A percentile compares a stretch with the other conserved stretches of the same genome.
Evolutionary conservation across 495 filamentous ascomycete genomes (phyloP).

Genomic region (Aspergillus hancockii): DNA sequence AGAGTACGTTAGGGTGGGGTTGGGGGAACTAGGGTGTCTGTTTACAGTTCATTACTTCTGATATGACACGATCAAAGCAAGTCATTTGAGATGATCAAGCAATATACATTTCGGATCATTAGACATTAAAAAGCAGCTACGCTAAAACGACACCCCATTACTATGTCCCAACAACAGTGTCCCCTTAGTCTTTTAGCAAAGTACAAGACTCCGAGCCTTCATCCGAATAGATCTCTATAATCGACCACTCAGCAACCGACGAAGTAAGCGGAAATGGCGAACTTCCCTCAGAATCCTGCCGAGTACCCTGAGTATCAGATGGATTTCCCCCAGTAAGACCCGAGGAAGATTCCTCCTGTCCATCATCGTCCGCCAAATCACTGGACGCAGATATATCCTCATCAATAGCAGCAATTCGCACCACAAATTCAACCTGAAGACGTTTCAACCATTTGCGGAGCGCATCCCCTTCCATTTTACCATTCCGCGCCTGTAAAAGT

Average conservation of each 20-base stretch:
- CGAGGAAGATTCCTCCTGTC: not conserved
- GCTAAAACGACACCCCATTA: too few species aligned
- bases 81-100: too few species aligned
- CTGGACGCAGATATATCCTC: slow-evolving; percentile 11
- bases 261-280: not conserved
- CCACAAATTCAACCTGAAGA: slow-evolving; percentile 75
- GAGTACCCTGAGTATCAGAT: not conserved
- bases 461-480: slow-evolving; percentile 64
- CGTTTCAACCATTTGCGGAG: slow-evolving; percentile 65
- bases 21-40: too few species aligned
- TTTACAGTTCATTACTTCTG: too few species aligned
- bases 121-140: too few species aligned
- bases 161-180: not conserved
- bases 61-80: too few species aligned
- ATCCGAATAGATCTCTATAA: not conserved
- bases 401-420: slow-evolving; percentile 65
- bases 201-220: not conserved
- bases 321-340: not conserved
- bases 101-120: too few species aligned
- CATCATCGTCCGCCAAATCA: not conserved
- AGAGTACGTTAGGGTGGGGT: not conserved
- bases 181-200: not conserved
- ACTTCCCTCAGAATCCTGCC: not conserved
- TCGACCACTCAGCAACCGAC: not conserved
- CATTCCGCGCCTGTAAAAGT: slow-evolving; percentile 67